Conservation (phyloP, 805 yeast genomes). For the Metschnikowia borealis region DNA sequence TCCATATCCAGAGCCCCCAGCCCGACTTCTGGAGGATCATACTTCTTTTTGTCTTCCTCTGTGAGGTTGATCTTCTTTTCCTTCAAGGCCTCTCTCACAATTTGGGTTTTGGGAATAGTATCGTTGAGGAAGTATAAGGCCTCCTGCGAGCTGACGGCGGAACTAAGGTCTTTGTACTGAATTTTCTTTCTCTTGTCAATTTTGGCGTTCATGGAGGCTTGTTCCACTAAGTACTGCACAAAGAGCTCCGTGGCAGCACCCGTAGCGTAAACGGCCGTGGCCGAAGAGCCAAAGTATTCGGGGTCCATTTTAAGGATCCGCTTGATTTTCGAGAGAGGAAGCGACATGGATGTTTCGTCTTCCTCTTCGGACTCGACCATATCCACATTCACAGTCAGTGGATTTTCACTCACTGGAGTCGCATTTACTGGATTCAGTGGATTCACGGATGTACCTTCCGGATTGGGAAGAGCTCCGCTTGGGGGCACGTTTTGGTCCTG, state of each 20-base stretch:
- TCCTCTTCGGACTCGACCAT: slow-evolving; percentile 8
- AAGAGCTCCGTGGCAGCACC: slow-evolving; percentile 79
- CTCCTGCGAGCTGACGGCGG: slow-evolving; percentile 56
- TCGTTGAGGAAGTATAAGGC: slow-evolving; percentile 60
- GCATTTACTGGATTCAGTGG: too few species aligned
- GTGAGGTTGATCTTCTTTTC: slow-evolving; percentile 33
- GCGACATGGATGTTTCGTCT: slow-evolving; percentile 17
- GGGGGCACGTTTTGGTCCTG: not conserved
- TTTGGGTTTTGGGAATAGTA: slow-evolving; percentile 60
- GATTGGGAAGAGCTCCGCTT: too few species aligned
- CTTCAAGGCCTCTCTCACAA: slow-evolving; percentile 45
- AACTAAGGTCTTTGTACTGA: slow-evolving; percentile 65
- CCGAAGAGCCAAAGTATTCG: slow-evolving; percentile 63
- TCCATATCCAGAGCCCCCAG: slow-evolving; percentile 4
- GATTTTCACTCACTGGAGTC: too few species aligned
- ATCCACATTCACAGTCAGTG: not conserved
- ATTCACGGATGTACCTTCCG: too few species aligned
- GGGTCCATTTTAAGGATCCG: slow-evolving; percentile 74
- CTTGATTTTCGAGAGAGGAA: slow-evolving; percentile 69
- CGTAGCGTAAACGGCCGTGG: slow-evolving; percentile 66
- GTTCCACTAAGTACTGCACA: slow-evolving; percentile 64
- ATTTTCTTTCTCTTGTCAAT: slow-evolving; percentile 64
- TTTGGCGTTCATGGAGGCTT: slow-evolving; percentile 62
- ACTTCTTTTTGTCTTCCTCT: slow-evolving; percentile 11
- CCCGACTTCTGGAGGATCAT: slow-evolving; percentile 8